Base-by-base conservation (phyloP, 1,284 basidiomycete species). In the Takashimella koratensis region DNA sequence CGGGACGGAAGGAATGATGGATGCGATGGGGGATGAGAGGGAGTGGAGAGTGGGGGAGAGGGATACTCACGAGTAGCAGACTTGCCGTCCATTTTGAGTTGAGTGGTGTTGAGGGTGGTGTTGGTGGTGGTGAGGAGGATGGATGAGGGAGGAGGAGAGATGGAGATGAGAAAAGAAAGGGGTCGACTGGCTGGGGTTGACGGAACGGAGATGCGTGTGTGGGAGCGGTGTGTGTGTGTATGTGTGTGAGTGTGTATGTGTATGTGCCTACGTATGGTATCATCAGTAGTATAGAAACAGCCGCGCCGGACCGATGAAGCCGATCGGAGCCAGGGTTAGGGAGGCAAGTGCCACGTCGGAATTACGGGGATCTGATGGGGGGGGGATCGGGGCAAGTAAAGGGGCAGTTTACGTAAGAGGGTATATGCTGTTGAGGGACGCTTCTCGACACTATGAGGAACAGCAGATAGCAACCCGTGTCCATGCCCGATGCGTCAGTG, bases 41-140 rank as follows among this genome's bases (percentile, higher is more conserved):
- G 19, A 21, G 42, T 13, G 4, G 20, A 19, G 16, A 8, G 26
- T 10, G 25, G 4, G 25, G 13, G 39, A 10, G 22, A n/a, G 27
- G 22, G 4, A 20, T 16, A 64, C 71, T 57, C 47, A 75, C 73
- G 54, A 47, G 69, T 61, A 46, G 73, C 71, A 26, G 66, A 63
- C 57, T 66, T 65, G 57, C 72, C 72, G 53, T 70, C 68, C 72
- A 74, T 74, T 47, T 45, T 71, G 52, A 21, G n/a, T 5, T 36
- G 30, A 36, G 30, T 36, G 8, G 8, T 36, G n/a, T n/a, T n/a
- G n/a, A n/a, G n/a, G n/a, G n/a, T n/a, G n/a, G n/a, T n/a, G 16
- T 20, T 43, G 46, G n/a, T 51, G 2, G 27, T 43, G 46, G 13
- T 50, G 20, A 24, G n/a, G 26, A 19, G 36, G 36, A 10, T 45